Conservation (phyloP, 805 yeast species). For the Cyberlindnera galapagoensis region DNA sequence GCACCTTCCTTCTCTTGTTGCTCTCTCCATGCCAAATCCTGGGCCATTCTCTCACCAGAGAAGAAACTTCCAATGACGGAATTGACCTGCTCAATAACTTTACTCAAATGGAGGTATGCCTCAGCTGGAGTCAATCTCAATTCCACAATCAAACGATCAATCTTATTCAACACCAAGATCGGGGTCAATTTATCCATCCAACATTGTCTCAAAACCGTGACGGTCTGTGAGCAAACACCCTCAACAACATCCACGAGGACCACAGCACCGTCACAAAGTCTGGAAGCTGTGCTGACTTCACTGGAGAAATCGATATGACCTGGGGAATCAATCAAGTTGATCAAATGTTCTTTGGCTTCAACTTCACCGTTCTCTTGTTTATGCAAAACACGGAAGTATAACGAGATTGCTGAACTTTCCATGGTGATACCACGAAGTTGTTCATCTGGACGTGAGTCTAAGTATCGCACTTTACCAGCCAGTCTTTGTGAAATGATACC, state of each 20-base stretch:
- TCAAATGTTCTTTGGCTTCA: conserved; percentile 67
- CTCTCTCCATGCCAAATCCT: conserved; percentile 74
- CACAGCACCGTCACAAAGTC: conserved; percentile 95
- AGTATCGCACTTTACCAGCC: conserved; percentile 91
- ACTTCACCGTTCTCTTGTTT: conserved; percentile 33
- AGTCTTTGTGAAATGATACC: conserved; percentile 91
- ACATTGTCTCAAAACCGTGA: conserved; percentile 88
- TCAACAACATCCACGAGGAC: conserved; percentile 95
- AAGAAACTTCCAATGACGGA: conserved; percentile 90
- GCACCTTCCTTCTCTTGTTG: conserved; percentile 37
- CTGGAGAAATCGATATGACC: conserved; percentile 98
- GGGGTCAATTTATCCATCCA: conserved; percentile 93
- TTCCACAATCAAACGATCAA: conserved; percentile 80
- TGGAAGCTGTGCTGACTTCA: conserved; percentile 92
- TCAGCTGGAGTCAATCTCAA: conserved; percentile 77
- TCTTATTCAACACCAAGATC: conserved; percentile 79
- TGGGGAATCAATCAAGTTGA: conserved; percentile 94
- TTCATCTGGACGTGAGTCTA: conserved; percentile 94
- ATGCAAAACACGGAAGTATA: conserved; percentile 72
- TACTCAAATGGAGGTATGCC: conserved; percentile 74
- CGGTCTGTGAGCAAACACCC: conserved; percentile 97
- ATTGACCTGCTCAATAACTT: conserved; percentile 86
- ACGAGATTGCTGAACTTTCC: conserved; percentile 93
- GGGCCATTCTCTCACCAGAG: conserved; percentile 89
- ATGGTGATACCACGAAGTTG: conserved; percentile 94